Percentiles rank a stretch among this genome's conserved stretches.
Evolutionary conservation across 768 basidiomycete genomes (phyloP).

Genomic region (Boletellus emodensis): DNA sequence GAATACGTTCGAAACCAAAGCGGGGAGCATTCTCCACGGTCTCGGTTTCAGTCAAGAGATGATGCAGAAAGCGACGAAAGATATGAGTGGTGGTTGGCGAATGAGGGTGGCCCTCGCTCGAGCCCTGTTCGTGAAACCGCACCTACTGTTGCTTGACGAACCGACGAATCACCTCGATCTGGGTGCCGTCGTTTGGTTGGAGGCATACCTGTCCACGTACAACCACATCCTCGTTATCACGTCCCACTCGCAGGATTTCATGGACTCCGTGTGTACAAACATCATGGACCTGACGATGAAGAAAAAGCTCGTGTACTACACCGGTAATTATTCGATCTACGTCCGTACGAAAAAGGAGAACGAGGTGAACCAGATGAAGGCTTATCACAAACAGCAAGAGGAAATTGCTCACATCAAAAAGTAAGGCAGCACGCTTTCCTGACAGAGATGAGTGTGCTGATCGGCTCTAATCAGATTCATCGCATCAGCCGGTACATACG

Average conservation of each 20-base stretch:
- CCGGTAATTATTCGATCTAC: constrained; percentile 96
- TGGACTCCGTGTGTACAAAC: constrained; percentile 97
- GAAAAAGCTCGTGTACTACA: constrained; percentile 93
- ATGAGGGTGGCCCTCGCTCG: constrained; percentile 98
- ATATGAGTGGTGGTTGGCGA: constrained; percentile 99
- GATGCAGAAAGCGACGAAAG: constrained; percentile 97
- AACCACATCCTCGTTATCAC: constrained; percentile 98
- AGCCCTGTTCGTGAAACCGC: constrained; percentile 94
- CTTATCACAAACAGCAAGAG: constrained; percentile 96
- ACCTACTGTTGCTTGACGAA: constrained; percentile 91
- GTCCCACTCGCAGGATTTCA: constrained; percentile 98
- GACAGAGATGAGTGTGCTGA: constrained; percentile 4
- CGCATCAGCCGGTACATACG: constrained; percentile 98
- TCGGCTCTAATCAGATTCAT: constrained; percentile 64
- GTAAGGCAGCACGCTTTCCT: constrained; percentile 38
- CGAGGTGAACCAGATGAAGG: constrained; percentile 99
- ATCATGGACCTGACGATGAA: constrained; percentile 92
- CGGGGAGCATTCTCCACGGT: constrained; percentile 94
- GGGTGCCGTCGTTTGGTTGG: constrained; percentile 97
- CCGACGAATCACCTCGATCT: constrained; percentile 92
- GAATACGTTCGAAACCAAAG: constrained; percentile 91
- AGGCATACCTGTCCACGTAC: constrained; percentile 96
- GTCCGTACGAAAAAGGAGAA: constrained; percentile 96
- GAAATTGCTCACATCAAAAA: constrained; percentile 99
- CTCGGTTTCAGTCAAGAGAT: constrained; percentile 85